Base-by-base conservation (phyloP, 1,139 yeast genomes). In the Petasospora rhodanensis region DNA sequence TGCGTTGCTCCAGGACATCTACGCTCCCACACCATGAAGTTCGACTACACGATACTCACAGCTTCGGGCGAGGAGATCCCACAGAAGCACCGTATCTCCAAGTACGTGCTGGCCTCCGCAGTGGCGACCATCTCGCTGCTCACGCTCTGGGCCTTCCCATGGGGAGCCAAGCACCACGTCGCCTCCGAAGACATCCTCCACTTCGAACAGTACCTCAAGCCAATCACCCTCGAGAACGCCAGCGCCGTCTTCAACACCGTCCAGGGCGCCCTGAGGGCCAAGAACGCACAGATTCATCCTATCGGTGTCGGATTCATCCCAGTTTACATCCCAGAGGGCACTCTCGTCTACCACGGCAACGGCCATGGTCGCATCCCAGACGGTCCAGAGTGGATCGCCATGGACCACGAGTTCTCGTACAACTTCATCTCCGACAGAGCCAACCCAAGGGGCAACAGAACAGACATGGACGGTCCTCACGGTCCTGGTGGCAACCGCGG, bases 241-340 rank as follows among this genome's bases (percentile, higher is more conserved):
- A 55, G 75, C 1, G 69, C 76, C 1, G 45, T 76, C 2, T 75
- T 75, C 55, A 73, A 70, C 43, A 60, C 75, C 2, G 62, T 76
- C 9, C 59, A 68, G 33, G 68, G 71, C 22, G 75, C 73, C 0
- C 48, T 72, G 38, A 68, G 70, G 41, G 70, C 70, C 39, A 67
- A 68, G 36, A 66, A 66, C 30, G 57, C 72, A 11, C 70, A 71
- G 48, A 42, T 73, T 18, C 59, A 64, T 30, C 79, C 80, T 0
- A 62, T 67, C 12, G 76, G 81, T 4, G 72, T 75, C n/a, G 61
- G 73, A 5, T 71, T 64, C 43, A 63, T 74, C 24, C 79, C 81
- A 0, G 80, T 76, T 1, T 64, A 63, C 31, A 60, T 76, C 13
- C 79, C 80, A 0, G 62, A 68, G 23, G 78, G 77, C 5, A 73